Percentiles rank a stretch among this genome's conserved stretches.
These are phyloP conservation scores for Pseudomassariella vexata DNA, from an alignment of 2,329 filamentous ascomycete genomes.

Conservation along the genomic window DNA sequence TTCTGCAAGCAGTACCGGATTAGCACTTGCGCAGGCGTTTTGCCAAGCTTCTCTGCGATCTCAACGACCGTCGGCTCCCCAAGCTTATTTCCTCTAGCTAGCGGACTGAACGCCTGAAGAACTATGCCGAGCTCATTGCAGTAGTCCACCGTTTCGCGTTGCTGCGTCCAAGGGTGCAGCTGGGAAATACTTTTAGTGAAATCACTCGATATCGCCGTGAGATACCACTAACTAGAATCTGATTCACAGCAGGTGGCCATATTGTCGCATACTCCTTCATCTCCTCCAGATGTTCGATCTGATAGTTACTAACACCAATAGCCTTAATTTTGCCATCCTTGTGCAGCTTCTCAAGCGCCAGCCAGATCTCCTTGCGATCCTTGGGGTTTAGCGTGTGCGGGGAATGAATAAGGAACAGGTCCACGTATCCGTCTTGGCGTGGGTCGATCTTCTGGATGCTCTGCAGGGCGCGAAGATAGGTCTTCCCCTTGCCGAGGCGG, in stretches of 20 bases:
- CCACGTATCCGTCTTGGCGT: slow-evolving; percentile 1
- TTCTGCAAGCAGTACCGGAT: slow-evolving; percentile 67
- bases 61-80: slow-evolving; percentile 50
- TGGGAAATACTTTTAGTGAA: slow-evolving; percentile 19
- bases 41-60: slow-evolving; percentile 54
- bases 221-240: slow-evolving; percentile 55
- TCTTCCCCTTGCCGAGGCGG: slow-evolving; percentile 31
- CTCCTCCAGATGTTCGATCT: slow-evolving; percentile 62
- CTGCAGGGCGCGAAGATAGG: slow-evolving; percentile 50
- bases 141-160: slow-evolving; percentile 30
- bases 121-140: slow-evolving; percentile 58
- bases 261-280: slow-evolving; percentile 59
- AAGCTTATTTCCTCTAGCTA: slow-evolving; percentile 56
- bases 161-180: slow-evolving; percentile 68
- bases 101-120: slow-evolving; percentile 46
- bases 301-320: slow-evolving; percentile 63
- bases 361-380: slow-evolving; percentile 56
- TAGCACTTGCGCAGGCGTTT: slow-evolving; percentile 59
- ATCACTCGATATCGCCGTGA: background rate
- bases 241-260: slow-evolving; percentile 52
- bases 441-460: slow-evolving; percentile 49
- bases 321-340: slow-evolving; percentile 53
- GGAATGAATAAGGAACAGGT: slow-evolving; percentile 51
- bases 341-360: slow-evolving; percentile 56
- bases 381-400: slow-evolving; percentile 46